Evolutionary conservation across 805 yeast species (phyloP), one percentile per base, ranked within the genome.

Genomic region (Suhomyces pyralidae): DNA sequence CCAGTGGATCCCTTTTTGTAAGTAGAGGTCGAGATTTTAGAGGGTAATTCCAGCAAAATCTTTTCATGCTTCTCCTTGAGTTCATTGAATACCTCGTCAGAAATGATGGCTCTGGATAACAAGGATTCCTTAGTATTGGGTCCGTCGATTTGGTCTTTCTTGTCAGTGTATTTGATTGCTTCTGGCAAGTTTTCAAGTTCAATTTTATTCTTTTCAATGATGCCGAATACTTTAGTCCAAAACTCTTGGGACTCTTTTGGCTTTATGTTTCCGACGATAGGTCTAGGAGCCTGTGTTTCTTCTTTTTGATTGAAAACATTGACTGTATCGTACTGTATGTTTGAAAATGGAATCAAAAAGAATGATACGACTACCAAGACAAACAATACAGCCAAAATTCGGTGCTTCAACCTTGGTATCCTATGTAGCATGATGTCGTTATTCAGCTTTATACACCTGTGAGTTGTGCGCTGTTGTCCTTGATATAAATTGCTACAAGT

Each of bases 1-100:
- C 77, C 77, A 32, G 49, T 60, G 1, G 69, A 55, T 7, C 58
- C 64, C 36, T 60, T 55, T 24, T 58, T 61, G 49, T 62, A 69
- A 8, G 58, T 54, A n/a, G 51, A 25, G n/a, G 49, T 40, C 3
- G 62, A 49, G 22, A 58, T 38, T 40, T 24, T 43, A 0, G 51
- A 36, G 1, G 75, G 75, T 28, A 71, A 54, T 15, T 57, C 55
- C 7, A 51, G 36, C 25, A 64, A 52, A 7, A 67, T 56, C 3
- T 52, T 47, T 3, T 52, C 28, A 51, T 70, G 74, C 26, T 65
- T 63, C 5, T 26, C 30, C 38, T 54, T 65, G 20, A 67, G 44
- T 36, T 66, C 69, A 25, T 57, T 49, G n/a, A 60, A 45, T 3
- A 62, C 58, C 10, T 61, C 64, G 4, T 60, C 64, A 5, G 62